phyloP scores from a whole-genome alignment of 2,329 filamentous ascomycete genomes.

The Incumbomyces lentus region DNA sequence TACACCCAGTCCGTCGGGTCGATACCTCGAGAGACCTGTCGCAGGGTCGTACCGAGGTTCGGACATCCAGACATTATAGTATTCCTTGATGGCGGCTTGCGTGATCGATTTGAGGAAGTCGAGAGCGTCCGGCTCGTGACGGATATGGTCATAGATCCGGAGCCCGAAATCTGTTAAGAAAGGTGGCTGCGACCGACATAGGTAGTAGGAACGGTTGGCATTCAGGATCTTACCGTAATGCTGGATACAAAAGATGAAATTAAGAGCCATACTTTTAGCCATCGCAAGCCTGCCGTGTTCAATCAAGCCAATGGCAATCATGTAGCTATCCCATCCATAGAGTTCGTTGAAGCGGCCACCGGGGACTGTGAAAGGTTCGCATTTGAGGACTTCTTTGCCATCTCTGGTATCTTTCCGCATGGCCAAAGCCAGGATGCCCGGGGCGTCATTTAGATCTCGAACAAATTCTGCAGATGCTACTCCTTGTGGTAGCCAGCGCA shows the following conservation, averaged over 20 bases:
- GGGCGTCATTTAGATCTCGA: conserved; percentile 72
- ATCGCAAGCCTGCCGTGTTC: conserved; percentile 76
- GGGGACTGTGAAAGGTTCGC: conserved; percentile 91
- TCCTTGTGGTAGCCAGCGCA: conserved; percentile 60
- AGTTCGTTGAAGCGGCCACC: conserved; percentile 96
- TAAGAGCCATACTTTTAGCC: conserved; percentile 86
- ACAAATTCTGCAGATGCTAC: conserved; percentile 70
- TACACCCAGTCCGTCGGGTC: conserved; percentile 72
- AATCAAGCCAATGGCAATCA: conserved; percentile 85
- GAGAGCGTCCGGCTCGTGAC: conserved; percentile 65
- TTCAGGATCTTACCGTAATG: conserved; percentile 99
- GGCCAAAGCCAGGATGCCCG: conserved; percentile 77
- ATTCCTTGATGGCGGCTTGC: conserved; percentile 92
- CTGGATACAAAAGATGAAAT: conserved; percentile 97
- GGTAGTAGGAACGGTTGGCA: conserved; percentile 90
- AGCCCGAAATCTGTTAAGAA: conserved; percentile 97
- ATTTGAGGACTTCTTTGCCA: conserved; percentile 60
- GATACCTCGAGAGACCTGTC: conserved; percentile 74
- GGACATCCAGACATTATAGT: conserved; percentile 77
- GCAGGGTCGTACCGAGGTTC: conserved; percentile 66
- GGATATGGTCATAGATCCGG: conserved; percentile 86
- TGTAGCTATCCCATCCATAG: conserved; percentile 99
- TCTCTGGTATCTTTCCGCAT: conserved; percentile 65
- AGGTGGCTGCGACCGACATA: conserved; percentile 85
- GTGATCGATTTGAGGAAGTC: conserved; percentile 74